phyloP scores from a whole-genome alignment of 345 rosid species.

The Pelargonium nanum region DNA sequence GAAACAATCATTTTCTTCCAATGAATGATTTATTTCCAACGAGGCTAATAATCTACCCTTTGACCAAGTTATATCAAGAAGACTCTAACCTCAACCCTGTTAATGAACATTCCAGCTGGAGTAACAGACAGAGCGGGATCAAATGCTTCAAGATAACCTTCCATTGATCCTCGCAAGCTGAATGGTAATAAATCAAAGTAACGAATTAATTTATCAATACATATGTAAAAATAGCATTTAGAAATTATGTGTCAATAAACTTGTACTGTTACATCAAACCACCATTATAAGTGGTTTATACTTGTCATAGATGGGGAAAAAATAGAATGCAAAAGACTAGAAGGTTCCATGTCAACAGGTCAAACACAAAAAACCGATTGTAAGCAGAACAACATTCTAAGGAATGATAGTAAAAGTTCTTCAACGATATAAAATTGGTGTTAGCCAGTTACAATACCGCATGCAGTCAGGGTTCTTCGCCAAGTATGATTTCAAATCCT shows the following conservation, averaged over 20 bases:
- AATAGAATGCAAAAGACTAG: not conserved
- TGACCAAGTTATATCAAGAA: not conserved
- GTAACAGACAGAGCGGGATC: conserved; percentile 52
- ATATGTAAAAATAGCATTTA: not conserved
- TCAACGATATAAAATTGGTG: too few species aligned
- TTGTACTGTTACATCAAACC: too few species aligned
- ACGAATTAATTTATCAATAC: not conserved
- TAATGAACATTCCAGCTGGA: conserved; percentile 84
- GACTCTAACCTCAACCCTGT: conserved; percentile 60
- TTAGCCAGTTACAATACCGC: too few species aligned
- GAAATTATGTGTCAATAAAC: too few species aligned
- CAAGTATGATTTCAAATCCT: conserved; percentile 65
- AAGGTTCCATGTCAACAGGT: too few species aligned
- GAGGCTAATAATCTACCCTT: not conserved
- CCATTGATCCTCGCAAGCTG: conserved; percentile 93
- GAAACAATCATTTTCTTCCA: too few species aligned
- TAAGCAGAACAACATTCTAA: too few species aligned
- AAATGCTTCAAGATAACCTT: conserved; percentile 88
- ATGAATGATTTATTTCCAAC: not conserved
- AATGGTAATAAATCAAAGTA: conserved; percentile 11
- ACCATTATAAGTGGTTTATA: too few species aligned
- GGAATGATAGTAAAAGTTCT: too few species aligned
- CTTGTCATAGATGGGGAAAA: not conserved
- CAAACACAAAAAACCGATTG: too few species aligned
- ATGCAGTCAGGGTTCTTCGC: conserved; percentile 70